Conservation (phyloP, 2,329 filamentous ascomycete species). For the Xylariaceae sp. region DNA sequence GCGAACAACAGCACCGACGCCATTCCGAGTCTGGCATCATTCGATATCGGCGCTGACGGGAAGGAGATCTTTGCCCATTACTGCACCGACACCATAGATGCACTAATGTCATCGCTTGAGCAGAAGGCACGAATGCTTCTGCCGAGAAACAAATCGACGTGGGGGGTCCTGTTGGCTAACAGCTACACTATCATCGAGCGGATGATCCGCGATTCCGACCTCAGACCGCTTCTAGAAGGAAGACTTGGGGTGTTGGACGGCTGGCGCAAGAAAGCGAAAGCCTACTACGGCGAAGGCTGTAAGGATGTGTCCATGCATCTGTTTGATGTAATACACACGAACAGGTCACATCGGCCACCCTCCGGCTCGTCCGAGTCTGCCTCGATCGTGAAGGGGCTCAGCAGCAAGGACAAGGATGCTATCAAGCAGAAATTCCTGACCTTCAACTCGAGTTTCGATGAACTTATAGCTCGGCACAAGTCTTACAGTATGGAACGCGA, state of each 20-base stretch:
- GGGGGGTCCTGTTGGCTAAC: constrained; percentile 89
- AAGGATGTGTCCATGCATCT: constrained; percentile 79
- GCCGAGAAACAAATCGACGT: constrained; percentile 67
- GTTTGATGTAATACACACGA: constrained; percentile 89
- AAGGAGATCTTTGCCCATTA: constrained; percentile 85
- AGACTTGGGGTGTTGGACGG: constrained; percentile 63
- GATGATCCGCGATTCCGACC: constrained; percentile 73
- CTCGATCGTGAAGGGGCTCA: constrained; percentile 74
- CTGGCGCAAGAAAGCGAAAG: constrained; percentile 81
- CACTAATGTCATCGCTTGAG: constrained; percentile 67
- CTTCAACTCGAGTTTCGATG: constrained; percentile 88
- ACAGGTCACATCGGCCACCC: constrained; percentile 61
- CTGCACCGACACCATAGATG: constrained; percentile 79
- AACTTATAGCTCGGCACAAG: constrained; percentile 77
- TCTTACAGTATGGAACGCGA: constrained; percentile 83
- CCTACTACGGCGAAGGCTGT: constrained; percentile 78
- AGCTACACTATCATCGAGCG: constrained; percentile 77
- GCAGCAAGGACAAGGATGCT: constrained; percentile 86
- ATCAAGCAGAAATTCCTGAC: constrained; percentile 94
- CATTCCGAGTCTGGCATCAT: constrained; percentile 64
- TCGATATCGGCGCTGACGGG: constrained; percentile 85
- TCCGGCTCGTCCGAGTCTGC: constrained; percentile 74
- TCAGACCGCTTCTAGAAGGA: constrained; percentile 62
- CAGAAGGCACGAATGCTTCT: constrained; percentile 64
- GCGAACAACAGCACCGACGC: constrained; percentile 51